Conservation (phyloP, 1,139 yeast species). For the Blastobotrys capitulatus region DNA sequence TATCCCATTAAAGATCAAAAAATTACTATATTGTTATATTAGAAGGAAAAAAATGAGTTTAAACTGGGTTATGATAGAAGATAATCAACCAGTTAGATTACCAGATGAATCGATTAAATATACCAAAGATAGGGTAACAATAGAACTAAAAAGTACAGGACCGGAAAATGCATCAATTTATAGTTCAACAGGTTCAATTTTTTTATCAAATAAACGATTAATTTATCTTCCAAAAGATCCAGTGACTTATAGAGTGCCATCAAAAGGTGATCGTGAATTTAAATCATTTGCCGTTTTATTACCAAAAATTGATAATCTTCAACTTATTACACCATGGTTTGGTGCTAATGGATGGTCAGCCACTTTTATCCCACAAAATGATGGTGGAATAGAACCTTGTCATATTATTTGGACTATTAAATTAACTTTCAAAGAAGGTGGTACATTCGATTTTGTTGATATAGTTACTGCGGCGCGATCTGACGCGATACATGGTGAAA, state of each 20-base stretch:
- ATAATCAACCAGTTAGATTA: constrained; percentile 21
- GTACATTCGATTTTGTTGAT: constrained; percentile 28
- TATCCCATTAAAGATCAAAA: no score
- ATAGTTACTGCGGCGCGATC: constrained; percentile 3
- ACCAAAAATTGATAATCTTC: constrained; percentile 17
- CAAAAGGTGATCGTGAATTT: constrained; percentile 29
- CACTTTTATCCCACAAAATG: constrained; percentile 18
- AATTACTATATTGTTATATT: no score
- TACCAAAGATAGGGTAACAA: constrained; percentile 4
- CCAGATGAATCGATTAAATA: constrained; percentile 22
- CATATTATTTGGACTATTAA: constrained; percentile 23
- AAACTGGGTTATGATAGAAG: constrained; percentile 24
- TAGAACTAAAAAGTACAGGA: constrained; percentile 5
- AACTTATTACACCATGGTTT: constrained; percentile 33
- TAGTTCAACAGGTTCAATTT: constrained; percentile 14
- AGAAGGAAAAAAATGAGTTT: constrained; percentile 21
- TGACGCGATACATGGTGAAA: constrained; percentile 14
- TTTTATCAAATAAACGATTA: constrained; percentile 20
- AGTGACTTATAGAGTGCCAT: constrained; percentile 25
- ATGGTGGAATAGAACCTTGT: constrained; percentile 25
- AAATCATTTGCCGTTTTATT: constrained; percentile 23
- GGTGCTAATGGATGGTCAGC: constrained; percentile 34
- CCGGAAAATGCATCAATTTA: constrained; percentile 9
- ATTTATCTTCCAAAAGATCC: constrained; percentile 16
- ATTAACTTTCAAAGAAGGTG: constrained; percentile 30